These are phyloP conservation scores for Excoecaria cochinchinensis DNA, from an alignment of 345 rosid genomes.

Conservation along the genomic window DNA sequence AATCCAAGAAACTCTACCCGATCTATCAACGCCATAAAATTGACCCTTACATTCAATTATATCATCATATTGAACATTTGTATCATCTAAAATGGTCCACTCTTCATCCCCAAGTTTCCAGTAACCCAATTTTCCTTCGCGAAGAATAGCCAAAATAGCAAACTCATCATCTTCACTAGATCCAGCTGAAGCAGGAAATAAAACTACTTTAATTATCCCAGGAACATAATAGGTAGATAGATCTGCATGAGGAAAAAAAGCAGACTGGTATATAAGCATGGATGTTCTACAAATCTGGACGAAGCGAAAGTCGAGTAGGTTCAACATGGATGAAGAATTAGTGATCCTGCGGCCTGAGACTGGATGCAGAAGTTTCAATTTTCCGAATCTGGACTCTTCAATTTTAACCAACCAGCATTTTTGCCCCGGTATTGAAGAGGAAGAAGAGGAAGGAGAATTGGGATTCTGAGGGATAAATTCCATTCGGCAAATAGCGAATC, in stretches of 20 bases:
- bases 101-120: slow-evolving; percentile 25
- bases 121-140: slow-evolving; percentile 27
- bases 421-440: neutral
- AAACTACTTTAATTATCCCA: slow-evolving; percentile 19
- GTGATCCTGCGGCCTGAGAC: slow-evolving; percentile 1
- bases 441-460: neutral
- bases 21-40: slow-evolving; percentile 25
- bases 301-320: slow-evolving; percentile 1
- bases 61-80: slow-evolving; percentile 23
- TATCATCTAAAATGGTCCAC: slow-evolving; percentile 23
- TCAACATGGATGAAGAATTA: neutral
- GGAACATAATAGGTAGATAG: neutral
- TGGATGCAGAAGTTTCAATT: slow-evolving; percentile 16
- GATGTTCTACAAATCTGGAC: neutral
- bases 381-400: slow-evolving; percentile 2
- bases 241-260: too few relatives aligned
- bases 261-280: neutral
- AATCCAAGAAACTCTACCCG: slow-evolving; percentile 29
- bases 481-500: neutral
- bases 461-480: neutral
- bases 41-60: slow-evolving; percentile 18
- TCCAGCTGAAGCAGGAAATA: slow-evolving; percentile 4
- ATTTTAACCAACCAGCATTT: slow-evolving; percentile 15
- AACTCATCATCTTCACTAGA: neutral
- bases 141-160: slow-evolving; percentile 14